These are phyloP conservation scores for Leishmania aethiopica DNA, from an alignment of 208 protist genomes.

Conservation along the genomic window DNA sequence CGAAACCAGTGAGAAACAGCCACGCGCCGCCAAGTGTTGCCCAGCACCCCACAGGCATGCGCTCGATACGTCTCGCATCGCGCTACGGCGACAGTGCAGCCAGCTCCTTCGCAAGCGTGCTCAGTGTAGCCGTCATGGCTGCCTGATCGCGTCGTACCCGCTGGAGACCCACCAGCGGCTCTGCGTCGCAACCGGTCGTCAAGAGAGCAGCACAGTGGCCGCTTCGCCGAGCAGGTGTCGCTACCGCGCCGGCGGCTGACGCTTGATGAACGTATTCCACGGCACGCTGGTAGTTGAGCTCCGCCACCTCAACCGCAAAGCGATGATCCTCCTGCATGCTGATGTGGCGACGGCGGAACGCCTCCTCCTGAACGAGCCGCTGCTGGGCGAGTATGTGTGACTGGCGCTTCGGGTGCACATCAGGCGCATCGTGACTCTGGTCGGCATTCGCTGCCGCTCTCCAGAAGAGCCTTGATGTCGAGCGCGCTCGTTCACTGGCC, in stretches of 20 bases:
- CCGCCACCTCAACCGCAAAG: constrained; percentile 25
- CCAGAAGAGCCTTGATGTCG: background rate
- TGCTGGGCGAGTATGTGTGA: constrained; percentile 22
- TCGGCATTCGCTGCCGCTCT: background rate
- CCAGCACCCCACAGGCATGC: too few relatives aligned
- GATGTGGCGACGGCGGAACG: constrained; percentile 32
- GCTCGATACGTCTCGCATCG: too few relatives aligned
- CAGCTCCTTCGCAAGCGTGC: too few relatives aligned
- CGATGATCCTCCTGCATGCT: constrained; percentile 30
- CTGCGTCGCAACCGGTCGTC: too few relatives aligned
- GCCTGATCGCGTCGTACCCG: too few relatives aligned
- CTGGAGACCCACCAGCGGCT: too few relatives aligned
- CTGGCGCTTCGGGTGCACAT: background rate
- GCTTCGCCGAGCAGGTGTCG: background rate
- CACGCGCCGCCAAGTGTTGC: too few relatives aligned
- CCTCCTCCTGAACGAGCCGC: constrained; percentile 33
- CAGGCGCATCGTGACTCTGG: background rate
- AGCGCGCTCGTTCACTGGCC: background rate
- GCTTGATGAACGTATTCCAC: constrained; percentile 13
- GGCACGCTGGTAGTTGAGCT: constrained; percentile 31
- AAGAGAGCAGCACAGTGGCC: too few relatives aligned
- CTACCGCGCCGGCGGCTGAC: background rate
- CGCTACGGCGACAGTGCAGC: too few relatives aligned
- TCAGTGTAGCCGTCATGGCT: too few relatives aligned
- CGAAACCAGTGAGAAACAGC: too few relatives aligned